phyloP scores from a whole-genome alignment of 306 rosid genomes.

The Argentina anserina region DNA sequence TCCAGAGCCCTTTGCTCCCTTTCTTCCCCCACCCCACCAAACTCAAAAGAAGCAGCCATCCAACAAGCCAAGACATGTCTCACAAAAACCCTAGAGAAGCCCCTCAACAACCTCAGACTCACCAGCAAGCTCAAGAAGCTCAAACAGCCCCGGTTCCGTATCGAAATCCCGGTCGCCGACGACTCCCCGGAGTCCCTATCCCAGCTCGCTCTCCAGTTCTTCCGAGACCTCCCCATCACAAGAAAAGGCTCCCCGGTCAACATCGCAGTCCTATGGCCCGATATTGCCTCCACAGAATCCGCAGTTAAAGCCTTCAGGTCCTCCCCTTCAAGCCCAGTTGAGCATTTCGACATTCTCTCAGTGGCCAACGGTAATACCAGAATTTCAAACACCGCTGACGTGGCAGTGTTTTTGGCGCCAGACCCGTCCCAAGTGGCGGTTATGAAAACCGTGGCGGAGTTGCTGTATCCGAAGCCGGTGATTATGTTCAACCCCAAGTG shows the following conservation, averaged over 20 bases:
- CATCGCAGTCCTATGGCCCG: slow-evolving; percentile 56
- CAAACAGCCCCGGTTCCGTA: slow-evolving; percentile 65
- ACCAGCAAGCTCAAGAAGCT: slow-evolving; percentile 58
- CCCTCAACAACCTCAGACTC: slow-evolving; percentile 72
- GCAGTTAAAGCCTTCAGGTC: slow-evolving; percentile 45
- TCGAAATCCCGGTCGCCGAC: slow-evolving; percentile 73
- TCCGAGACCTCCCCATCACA: slow-evolving; percentile 54
- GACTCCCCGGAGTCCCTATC: slow-evolving; percentile 57
- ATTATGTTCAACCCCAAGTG: slow-evolving; percentile 80
- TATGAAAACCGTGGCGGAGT: slow-evolving; percentile 44
- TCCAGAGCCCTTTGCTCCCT: slow-evolving; percentile 27
- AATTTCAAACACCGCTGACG: slow-evolving; percentile 49
- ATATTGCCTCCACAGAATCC: slow-evolving; percentile 35
- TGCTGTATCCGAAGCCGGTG: slow-evolving; percentile 67
- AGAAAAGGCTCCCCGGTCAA: slow-evolving; percentile 57
- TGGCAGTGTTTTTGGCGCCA: slow-evolving; percentile 59
- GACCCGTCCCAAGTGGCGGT: slow-evolving; percentile 49
- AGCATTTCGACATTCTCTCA: slow-evolving; percentile 50
- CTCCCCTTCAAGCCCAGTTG: slow-evolving; percentile 39
- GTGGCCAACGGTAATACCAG: slow-evolving; percentile 30
- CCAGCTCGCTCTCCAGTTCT: slow-evolving; percentile 58
- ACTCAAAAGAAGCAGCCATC: slow-evolving; percentile 73
- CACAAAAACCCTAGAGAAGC: slow-evolving; percentile 63
- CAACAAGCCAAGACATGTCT: slow-evolving; percentile 76
- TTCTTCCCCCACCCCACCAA: slow-evolving; percentile 64